Evolutionary conservation across 345 rosid genomes (phyloP).

Genomic region (Aquilaria malaccensis): DNA sequence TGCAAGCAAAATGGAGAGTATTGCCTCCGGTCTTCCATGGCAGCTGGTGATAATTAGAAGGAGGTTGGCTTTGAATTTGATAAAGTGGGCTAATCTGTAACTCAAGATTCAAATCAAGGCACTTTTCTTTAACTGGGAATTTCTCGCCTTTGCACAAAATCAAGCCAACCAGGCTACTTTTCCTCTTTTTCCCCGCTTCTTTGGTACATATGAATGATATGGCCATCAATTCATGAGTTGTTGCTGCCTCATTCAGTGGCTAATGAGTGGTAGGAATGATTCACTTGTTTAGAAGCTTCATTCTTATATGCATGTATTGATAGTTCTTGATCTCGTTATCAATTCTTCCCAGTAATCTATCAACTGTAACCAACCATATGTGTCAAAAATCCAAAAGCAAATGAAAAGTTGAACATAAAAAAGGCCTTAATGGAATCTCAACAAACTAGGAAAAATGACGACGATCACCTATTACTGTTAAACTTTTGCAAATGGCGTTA

Average conservation of each 20-base stretch:
- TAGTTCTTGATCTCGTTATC: constrained; percentile 76
- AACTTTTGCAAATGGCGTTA: too few species aligned
- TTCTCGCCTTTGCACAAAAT: constrained; percentile 21
- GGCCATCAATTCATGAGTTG: constrained; percentile 17
- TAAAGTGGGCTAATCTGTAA: constrained; percentile 78
- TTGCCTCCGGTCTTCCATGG: constrained; percentile 18
- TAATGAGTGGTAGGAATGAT: constrained; percentile 62
- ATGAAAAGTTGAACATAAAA: neutral
- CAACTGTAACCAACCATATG: constrained; percentile 53
- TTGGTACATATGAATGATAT: constrained; percentile 27
- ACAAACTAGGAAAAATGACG: neutral
- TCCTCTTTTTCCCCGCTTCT: constrained; percentile 19
- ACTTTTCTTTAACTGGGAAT: constrained; percentile 29
- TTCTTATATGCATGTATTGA: constrained; percentile 68
- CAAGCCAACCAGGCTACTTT: constrained; percentile 6
- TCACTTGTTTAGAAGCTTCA: constrained; percentile 55
- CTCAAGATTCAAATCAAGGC: constrained; percentile 81
- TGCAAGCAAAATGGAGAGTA: constrained; percentile 35
- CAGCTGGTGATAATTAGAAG: constrained; percentile 7
- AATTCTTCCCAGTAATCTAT: constrained; percentile 67
- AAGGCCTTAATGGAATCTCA: neutral
- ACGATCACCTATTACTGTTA: too few species aligned
- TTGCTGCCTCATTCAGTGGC: constrained; percentile 33
- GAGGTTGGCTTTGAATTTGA: constrained; percentile 22
- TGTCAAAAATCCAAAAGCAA: constrained; percentile 5